Conservation (phyloP, 768 basidiomycete genomes). For the Lyophyllum shimeji region DNA sequence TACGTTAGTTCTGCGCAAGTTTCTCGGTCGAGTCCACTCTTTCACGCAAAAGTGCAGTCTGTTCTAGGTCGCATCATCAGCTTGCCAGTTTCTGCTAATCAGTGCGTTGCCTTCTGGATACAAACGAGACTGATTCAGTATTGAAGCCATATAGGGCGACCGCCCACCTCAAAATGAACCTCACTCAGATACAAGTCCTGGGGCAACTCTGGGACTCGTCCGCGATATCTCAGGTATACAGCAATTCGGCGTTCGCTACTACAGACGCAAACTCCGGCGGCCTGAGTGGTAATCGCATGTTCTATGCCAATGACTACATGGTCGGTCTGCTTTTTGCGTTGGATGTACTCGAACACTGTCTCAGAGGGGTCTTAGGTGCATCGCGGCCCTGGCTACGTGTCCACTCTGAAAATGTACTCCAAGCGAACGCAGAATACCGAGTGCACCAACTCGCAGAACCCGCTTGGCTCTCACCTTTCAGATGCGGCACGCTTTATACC, state of each 20-base stretch:
- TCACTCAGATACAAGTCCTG: slow-evolving; percentile 37
- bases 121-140: background rate
- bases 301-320: slow-evolving; percentile 25
- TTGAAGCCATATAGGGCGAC: slow-evolving; percentile 31
- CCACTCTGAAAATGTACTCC: slow-evolving; percentile 65
- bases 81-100: slow-evolving; percentile 47
- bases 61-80: slow-evolving; percentile 63
- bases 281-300: slow-evolving; percentile 23
- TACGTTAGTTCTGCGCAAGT: slow-evolving; percentile 45
- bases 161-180: slow-evolving; percentile 40
- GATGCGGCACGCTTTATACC: slow-evolving; percentile 65
- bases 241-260: slow-evolving; percentile 15
- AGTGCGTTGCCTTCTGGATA: slow-evolving; percentile 24
- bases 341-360: background rate
- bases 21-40: slow-evolving; percentile 4
- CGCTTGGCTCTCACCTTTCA: slow-evolving; percentile 67
- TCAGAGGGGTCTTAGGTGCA: slow-evolving; percentile 12
- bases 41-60: slow-evolving; percentile 44
- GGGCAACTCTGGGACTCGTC: slow-evolving; percentile 38
- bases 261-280: slow-evolving; percentile 26
- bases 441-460: slow-evolving; percentile 64
- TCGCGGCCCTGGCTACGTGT: slow-evolving; percentile 44
- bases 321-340: background rate
- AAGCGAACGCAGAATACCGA: slow-evolving; percentile 60
- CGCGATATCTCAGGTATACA: slow-evolving; percentile 21